Conservation (phyloP, 305 asterid species). For the Withania somnifera region DNA sequence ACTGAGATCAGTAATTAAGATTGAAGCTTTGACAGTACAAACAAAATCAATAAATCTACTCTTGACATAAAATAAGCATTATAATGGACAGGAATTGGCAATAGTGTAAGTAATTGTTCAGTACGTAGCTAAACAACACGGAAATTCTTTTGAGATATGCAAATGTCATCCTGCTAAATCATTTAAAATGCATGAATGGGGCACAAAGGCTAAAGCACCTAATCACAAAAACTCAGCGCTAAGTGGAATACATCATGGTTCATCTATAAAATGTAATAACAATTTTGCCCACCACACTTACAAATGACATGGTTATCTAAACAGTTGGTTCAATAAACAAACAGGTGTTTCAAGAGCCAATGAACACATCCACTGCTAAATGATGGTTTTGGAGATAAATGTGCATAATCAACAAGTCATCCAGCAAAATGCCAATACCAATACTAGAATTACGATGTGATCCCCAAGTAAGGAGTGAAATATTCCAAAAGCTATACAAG, state of each 20-base stretch:
- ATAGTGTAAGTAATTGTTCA: neutral
- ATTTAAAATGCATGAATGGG: neutral
- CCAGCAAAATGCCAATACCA: neutral
- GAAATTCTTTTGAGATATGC: neutral
- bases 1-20: neutral
- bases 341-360: neutral
- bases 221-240: neutral
- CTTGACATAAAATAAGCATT: neutral
- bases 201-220: neutral
- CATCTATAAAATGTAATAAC: neutral
- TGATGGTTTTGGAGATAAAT: neutral
- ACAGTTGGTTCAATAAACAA: neutral
- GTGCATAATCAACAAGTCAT: neutral
- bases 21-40: neutral
- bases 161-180: neutral
- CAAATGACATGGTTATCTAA: neutral
- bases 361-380: neutral
- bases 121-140: neutral
- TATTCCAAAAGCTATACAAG: constrained; percentile 41
- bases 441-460: neutral
- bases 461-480: neutral
- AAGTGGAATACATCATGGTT: neutral
- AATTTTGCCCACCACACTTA: neutral
- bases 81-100: neutral
- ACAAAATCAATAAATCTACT: neutral